A percentile compares a stretch with the other conserved stretches of the same genome.
Evolutionary conservation across 75 land plant species (phyloP).

Genomic region (Cupressus sempervirens): DNA sequence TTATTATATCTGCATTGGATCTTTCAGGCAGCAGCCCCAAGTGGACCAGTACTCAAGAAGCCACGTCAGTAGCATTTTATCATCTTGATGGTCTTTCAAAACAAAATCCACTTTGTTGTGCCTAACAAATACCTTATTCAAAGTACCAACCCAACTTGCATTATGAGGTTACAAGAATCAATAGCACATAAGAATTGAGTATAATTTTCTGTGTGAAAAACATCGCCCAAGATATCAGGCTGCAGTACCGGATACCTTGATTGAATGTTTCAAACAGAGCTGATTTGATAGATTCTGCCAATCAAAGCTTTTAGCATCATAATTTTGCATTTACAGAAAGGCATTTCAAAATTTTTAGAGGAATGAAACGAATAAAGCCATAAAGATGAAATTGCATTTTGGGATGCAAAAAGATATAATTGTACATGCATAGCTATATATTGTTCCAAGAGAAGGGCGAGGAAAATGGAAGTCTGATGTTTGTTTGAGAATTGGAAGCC

Average conservation of each 20-base stretch:
- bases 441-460: not conserved
- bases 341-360: not conserved
- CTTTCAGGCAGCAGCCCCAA: conserved; percentile 14
- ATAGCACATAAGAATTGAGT: not conserved
- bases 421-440: not conserved
- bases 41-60: conserved; percentile 16
- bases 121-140: not conserved
- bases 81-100: not conserved
- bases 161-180: not conserved
- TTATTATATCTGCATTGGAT: not conserved
- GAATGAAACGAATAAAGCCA: not conserved
- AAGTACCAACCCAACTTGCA: not conserved
- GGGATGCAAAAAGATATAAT: not conserved
- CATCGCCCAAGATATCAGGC: not conserved
- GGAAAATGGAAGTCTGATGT: not conserved
- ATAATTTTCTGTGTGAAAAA: not conserved
- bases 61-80: conserved; percentile 9
- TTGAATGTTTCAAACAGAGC: not conserved
- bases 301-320: not conserved
- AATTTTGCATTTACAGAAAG: not conserved
- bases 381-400: not conserved
- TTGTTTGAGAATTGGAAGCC: not conserved
- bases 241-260: not conserved
- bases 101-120: not conserved
- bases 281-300: not conserved